Base-by-base conservation (phyloP, 2,329 filamentous ascomycete genomes). In the Venturia oleaginea region DNA sequence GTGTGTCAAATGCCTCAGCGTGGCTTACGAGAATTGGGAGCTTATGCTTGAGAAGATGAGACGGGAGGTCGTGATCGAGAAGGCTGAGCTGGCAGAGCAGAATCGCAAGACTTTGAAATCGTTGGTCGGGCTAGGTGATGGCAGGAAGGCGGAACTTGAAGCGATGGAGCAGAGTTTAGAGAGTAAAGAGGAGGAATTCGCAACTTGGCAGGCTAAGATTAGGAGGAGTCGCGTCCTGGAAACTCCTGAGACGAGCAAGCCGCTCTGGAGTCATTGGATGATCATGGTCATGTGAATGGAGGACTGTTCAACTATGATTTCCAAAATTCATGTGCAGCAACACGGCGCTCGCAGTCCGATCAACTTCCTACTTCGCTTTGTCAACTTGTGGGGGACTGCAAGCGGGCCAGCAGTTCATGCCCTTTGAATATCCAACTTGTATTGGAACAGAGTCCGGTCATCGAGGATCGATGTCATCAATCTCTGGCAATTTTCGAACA, bases 21-120 rank as follows among this genome's bases (percentile, higher is more conserved):
- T 89, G 2, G 90, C 90, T 0, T 80, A 96, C 0, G 81, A 83
- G 6, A 95, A 96, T 72, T 96, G 92, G 92, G 83, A 83, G 59
- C 83, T 81, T 34, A 97, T 97, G 89, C 86, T 94, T 24, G 79
- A 80, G 13, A 81, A 81, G 65, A 80, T 95, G 59, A 57, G 51
- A 57, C 51, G 27, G 24, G 51, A 57, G 10, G 15, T 57, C 17
- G 51, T 30, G 11, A n/a, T 34, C 6, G 51, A 57, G 51, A 34
- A 34, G 27, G 30, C 51, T 19, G 51, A 34, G n/a, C 3, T 34
- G 19, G 51, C 51, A 32, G 51, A 57, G 27, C 51, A 34, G 8
- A 57, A 11, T 13, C 30, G 15, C 2, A 57, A 34, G 6, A 34
- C 30, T 1, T 57, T 27, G 51, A 57, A 57, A 34, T 57, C 51